phyloP scores from a whole-genome alignment of 768 basidiomycete genomes.

The Daedaleopsis nitida region DNA sequence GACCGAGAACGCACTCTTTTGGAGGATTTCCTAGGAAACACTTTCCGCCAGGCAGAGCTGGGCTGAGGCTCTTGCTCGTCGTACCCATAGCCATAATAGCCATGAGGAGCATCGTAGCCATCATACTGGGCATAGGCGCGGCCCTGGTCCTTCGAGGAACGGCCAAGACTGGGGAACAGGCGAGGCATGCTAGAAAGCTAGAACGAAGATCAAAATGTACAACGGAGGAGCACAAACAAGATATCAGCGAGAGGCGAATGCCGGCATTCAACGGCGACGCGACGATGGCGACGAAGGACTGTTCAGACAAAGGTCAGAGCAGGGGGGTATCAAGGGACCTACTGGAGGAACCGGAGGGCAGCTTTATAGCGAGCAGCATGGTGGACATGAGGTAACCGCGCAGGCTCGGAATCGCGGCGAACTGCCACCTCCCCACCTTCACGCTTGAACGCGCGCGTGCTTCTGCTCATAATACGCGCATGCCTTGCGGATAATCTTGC shows the following conservation, averaged over 20 bases:
- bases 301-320: neutral
- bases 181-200: slow-evolving; percentile 25
- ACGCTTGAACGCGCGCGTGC: slow-evolving; percentile 7
- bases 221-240: neutral
- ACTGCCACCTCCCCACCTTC: slow-evolving; percentile 8
- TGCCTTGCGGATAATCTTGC: slow-evolving; percentile 3
- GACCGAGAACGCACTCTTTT: slow-evolving; percentile 14
- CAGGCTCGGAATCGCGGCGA: slow-evolving; percentile 16
- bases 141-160: slow-evolving; percentile 23
- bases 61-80: slow-evolving; percentile 17
- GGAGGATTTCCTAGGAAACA: slow-evolving; percentile 20
- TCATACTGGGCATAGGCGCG: slow-evolving; percentile 17
- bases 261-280: slow-evolving; percentile 17
- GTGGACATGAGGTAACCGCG: slow-evolving; percentile 21
- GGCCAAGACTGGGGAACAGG: slow-evolving; percentile 28
- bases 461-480: slow-evolving; percentile 6
- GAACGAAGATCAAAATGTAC: neutral
- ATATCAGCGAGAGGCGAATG: slow-evolving; percentile 9
- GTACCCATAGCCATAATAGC: slow-evolving; percentile 24
- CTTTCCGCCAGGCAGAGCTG: slow-evolving; percentile 27
- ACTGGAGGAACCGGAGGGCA: slow-evolving; percentile 2
- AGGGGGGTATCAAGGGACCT: slow-evolving; percentile 13
- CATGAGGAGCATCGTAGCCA: slow-evolving; percentile 23
- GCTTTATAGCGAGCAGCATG: slow-evolving; percentile 17
- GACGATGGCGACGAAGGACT: slow-evolving; percentile 6